These are phyloP conservation scores for Pythium aquatile DNA, from an alignment of 352 stramenopile genomes.

Conservation along the genomic window DNA sequence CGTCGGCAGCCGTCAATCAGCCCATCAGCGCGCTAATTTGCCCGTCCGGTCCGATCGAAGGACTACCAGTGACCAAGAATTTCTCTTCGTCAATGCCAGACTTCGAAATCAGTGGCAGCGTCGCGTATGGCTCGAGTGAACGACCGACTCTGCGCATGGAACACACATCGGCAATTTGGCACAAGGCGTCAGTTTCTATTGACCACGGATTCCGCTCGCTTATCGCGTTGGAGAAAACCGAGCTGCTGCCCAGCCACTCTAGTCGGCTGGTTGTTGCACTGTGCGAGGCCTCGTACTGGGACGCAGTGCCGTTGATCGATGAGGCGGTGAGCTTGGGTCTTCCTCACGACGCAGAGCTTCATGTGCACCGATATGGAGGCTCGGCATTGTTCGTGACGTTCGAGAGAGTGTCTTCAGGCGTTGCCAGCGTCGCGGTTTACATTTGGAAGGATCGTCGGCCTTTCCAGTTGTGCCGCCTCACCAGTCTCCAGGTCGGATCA, in stretches of 20 bases:
- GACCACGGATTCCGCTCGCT: conserved; percentile 48
- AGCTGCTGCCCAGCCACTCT: conserved; percentile 11
- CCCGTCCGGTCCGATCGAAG: conserved; percentile 12
- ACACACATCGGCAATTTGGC: conserved; percentile 43
- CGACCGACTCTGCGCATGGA: conserved; percentile 30
- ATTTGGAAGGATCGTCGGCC: conserved; percentile 28
- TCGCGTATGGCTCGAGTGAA: conserved; percentile 9
- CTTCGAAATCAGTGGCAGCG: conserved; percentile 26
- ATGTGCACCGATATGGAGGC: conserved; percentile 11
- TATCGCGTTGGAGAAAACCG: conserved; percentile 32
- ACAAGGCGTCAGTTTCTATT: conserved; percentile 33
- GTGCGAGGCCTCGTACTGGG: conserved; percentile 70
- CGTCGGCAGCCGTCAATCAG: background rate
- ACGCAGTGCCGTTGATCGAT: conserved; percentile 48
- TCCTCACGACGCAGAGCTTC: conserved; percentile 7
- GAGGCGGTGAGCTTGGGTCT: conserved; percentile 26
- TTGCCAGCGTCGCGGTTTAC: conserved; percentile 24
- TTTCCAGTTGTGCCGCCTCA: conserved; percentile 19
- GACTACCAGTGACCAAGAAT: conserved; percentile 18
- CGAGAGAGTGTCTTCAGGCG: conserved; percentile 9
- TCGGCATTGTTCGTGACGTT: conserved; percentile 22
- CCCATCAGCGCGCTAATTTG: conserved; percentile 3
- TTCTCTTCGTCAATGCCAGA: conserved; percentile 21
- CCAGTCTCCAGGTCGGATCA: conserved; percentile 6
- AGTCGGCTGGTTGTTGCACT: conserved; percentile 52